These are phyloP conservation scores for Irpex rosettiformis DNA, from an alignment of 1,284 basidiomycete species.

Conservation along the genomic window DNA sequence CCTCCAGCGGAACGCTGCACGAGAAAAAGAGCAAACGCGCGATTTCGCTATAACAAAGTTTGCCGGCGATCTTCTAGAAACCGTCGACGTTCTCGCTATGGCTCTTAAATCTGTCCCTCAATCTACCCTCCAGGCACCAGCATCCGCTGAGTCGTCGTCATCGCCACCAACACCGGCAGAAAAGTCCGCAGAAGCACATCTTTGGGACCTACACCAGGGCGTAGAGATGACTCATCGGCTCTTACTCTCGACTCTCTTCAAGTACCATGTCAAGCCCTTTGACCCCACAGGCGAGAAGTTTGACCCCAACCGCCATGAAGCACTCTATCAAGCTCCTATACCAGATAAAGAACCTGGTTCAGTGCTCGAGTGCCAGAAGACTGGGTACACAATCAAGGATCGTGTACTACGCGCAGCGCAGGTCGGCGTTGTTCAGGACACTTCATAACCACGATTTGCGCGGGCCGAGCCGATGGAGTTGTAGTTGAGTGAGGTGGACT, in stretches of 20 bases:
- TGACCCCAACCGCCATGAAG: conserved; percentile 94
- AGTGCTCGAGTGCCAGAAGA: conserved; percentile 89
- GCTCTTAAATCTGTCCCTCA: conserved; percentile 86
- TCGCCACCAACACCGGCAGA: conserved; percentile 28
- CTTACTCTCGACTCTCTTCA: conserved; percentile 86
- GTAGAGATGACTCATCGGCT: conserved; percentile 92
- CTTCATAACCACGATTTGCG: conserved; percentile 33
- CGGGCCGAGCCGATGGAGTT: conserved; percentile 19
- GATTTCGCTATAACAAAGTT: conserved; percentile 94
- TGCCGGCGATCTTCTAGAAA: conserved; percentile 86
- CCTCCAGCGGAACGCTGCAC: conserved; percentile 84
- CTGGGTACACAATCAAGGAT: conserved; percentile 91
- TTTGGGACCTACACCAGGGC: conserved; percentile 77
- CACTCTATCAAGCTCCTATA: conserved; percentile 92
- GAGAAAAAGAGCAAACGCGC: conserved; percentile 89
- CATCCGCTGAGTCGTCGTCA: conserved; percentile 25
- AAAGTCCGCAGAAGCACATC: conserved; percentile 57
- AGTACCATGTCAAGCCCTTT: conserved; percentile 89
- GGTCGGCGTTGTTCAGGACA: conserved; percentile 89
- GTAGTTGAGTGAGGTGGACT: conserved; percentile 13
- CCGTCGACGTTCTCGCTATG: conserved; percentile 87
- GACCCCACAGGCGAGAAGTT: conserved; percentile 92
- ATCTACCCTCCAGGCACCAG: conserved; percentile 37
- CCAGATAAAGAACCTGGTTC: conserved; percentile 85
- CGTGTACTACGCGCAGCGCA: conserved; percentile 92